A percentile compares a stretch with the other conserved stretches of the same genome.
Conservation (phyloP, 805 yeast genomes). For the Teunomyces gatunensis region DNA sequence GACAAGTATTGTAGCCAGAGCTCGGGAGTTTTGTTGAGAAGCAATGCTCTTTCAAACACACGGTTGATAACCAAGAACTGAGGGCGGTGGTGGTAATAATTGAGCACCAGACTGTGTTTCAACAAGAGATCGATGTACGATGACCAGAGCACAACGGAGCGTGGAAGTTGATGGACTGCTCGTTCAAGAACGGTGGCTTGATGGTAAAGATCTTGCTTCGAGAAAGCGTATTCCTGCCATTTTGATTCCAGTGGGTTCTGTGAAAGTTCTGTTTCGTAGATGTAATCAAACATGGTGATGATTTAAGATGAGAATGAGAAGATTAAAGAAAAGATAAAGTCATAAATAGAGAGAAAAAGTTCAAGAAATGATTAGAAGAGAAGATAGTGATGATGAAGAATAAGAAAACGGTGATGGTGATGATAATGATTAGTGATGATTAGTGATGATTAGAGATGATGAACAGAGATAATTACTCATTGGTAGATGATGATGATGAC, state of each 20-base stretch:
- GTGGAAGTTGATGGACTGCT: constrained; percentile 43
- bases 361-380: too few species aligned
- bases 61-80: constrained; percentile 36
- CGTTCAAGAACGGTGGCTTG: constrained; percentile 51
- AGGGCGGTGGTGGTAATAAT: constrained; percentile 22
- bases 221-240: constrained; percentile 47
- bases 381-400: too few species aligned
- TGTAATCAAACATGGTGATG: constrained; percentile 11
- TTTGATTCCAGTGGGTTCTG: constrained; percentile 29
- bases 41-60: constrained; percentile 48
- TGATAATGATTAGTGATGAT: too few species aligned
- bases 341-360: too few species aligned
- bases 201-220: constrained; percentile 20
- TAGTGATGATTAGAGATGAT: too few species aligned
- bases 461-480: too few species aligned
- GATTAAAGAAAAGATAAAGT: neutral
- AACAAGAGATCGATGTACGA: constrained; percentile 44
- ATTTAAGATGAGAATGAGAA: neutral
- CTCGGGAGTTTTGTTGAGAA: constrained; percentile 44
- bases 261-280: constrained; percentile 33
- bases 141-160: constrained; percentile 57
- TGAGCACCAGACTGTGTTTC: constrained; percentile 21
- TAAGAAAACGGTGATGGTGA: too few species aligned
- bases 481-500: too few species aligned
- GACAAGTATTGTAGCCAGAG: constrained; percentile 53